Base-by-base conservation (phyloP, 306 rosid genomes). In the Cicer bijugum region DNA sequence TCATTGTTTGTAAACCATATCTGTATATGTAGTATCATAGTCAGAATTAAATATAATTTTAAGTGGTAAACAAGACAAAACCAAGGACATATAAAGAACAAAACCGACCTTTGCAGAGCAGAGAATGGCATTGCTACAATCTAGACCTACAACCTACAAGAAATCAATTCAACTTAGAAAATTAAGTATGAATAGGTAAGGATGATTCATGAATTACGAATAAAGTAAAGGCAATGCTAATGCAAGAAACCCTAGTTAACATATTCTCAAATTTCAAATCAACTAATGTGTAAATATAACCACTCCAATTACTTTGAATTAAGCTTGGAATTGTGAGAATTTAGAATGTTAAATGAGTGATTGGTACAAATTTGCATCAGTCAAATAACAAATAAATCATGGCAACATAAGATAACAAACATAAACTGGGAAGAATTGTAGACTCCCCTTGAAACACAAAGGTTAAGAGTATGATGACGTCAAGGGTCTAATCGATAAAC, bases 91-190 rank as follows among this genome's bases (percentile, higher is more conserved):
- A 63, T 17, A 72, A 75, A 9, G 70, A 56, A 51, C 17, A 75
- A 70, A 75, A 79, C 92, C 52, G 14, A 91, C 97, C 95, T 93
- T 93, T 4, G 97, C 98, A 64, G 98, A 93, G 82, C 98, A 93
- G 43, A 82, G 84, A 63, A 93, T 90, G 7, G 97, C 98, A 12
- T 84, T 86, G 84, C 89, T 89, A 69, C 98, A 93, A 61, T 93
- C 97, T 78, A 93, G 80, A 59, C 98, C 98, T 46, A 93, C 82
- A 84, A 91, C 75, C 97, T 88, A 78, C 83, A 82, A 72, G 67
- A 84, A 67, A 72, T 60, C 37, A 59, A 60, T 69, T 75, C 67
- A 65, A 43, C 42, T 66, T 59, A 58, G 38, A 77, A 81, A n/a
- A 14, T 43, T 65, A 46, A 35, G 56, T 38, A 12, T 17, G 19